Evolutionary conservation across 148 eudicot genomes (phyloP).

Genomic region (Pouteria glomerata): DNA sequence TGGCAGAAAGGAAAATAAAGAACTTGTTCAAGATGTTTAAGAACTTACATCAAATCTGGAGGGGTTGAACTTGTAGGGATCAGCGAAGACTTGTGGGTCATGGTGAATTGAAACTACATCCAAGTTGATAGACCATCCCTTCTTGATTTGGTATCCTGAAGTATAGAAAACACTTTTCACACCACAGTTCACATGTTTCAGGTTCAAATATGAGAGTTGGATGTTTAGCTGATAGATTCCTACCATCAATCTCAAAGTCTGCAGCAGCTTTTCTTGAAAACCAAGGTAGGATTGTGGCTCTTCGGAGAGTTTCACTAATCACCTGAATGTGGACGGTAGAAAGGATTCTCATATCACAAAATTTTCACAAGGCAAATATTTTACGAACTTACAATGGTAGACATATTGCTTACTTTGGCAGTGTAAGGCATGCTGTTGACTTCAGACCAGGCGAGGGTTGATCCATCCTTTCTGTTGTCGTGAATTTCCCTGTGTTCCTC

Average conservation of each 20-base stretch:
- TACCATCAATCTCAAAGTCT: constrained; percentile 45
- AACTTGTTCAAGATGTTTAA: background rate
- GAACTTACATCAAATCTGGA: constrained; percentile 40
- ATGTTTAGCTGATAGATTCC: background rate
- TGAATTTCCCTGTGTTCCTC: constrained; percentile 35
- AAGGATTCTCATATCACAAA: background rate
- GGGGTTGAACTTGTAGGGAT: constrained; percentile 40
- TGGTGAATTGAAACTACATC: constrained; percentile 52
- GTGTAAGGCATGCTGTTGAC: constrained; percentile 49
- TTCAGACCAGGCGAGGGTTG: constrained; percentile 43
- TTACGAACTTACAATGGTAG: too few relatives aligned
- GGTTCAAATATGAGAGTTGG: background rate
- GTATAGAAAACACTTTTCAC: background rate
- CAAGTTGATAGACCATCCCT: constrained; percentile 50
- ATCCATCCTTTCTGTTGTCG: constrained; percentile 19
- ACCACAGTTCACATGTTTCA: background rate
- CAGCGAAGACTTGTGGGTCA: constrained; percentile 30
- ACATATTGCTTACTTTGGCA: constrained; percentile 22
- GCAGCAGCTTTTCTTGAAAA: constrained; percentile 46
- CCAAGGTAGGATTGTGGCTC: constrained; percentile 49
- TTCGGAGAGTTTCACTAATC: constrained; percentile 43
- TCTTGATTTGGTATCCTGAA: constrained; percentile 36
- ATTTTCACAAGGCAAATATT: background rate
- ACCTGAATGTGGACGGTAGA: constrained; percentile 20
- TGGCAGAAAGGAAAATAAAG: background rate